Evolutionary conservation across 345 rosid genomes (phyloP).

Genomic region (Cardamine occulta): DNA sequence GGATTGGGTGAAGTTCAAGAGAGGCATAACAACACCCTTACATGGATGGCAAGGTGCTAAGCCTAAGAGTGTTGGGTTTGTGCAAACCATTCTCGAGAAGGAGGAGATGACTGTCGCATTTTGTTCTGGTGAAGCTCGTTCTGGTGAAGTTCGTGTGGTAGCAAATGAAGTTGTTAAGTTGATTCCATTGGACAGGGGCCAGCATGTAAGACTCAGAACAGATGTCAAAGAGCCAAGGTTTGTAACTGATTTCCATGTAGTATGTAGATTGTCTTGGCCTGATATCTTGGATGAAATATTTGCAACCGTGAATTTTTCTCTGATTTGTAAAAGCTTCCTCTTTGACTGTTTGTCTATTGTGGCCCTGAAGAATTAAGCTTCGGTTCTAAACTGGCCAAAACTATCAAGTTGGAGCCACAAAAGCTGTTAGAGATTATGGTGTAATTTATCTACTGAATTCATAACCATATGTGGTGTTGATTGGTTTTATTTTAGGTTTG

Average conservation of each 20-base stretch:
- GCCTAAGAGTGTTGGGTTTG: conserved; percentile 93
- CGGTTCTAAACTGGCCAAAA: not conserved
- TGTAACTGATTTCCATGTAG: conserved; percentile 34
- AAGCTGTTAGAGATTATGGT: conserved; percentile 25
- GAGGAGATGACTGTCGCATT: conserved; percentile 81
- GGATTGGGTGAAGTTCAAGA: conserved; percentile 95
- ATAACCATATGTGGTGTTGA: conserved; percentile 31
- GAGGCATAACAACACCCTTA: conserved; percentile 68
- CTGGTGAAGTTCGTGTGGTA: conserved; percentile 82
- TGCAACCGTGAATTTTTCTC: not conserved
- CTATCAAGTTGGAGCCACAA: conserved; percentile 26
- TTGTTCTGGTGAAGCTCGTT: conserved; percentile 92
- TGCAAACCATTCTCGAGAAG: conserved; percentile 73
- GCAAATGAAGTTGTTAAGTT: conserved; percentile 85
- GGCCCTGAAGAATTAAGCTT: conserved; percentile 16
- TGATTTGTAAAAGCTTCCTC: conserved; percentile 8
- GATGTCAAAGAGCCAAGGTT: conserved; percentile 94
- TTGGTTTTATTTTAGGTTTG: conserved; percentile 67
- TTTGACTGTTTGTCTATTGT: conserved; percentile 10
- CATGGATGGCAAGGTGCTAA: conserved; percentile 97
- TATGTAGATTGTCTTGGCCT: conserved; percentile 18
- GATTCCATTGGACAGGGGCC: conserved; percentile 95
- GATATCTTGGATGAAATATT: conserved; percentile 1
- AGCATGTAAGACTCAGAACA: conserved; percentile 80
- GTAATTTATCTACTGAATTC: conserved; percentile 17